phyloP scores from a whole-genome alignment of 2,329 filamentous ascomycete genomes.

The Sporothrix pallida region DNA sequence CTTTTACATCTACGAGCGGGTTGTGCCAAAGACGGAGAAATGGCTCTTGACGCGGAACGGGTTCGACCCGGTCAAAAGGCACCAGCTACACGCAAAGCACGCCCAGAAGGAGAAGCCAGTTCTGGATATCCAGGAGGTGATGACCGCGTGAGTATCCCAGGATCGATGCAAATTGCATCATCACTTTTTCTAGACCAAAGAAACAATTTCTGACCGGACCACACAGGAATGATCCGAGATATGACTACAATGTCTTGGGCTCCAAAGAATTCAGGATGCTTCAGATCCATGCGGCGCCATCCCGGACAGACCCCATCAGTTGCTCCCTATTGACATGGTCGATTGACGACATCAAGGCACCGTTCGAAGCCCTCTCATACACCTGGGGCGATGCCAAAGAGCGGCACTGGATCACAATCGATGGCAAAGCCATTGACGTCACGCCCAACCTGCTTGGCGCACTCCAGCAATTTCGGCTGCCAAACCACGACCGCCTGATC shows the following conservation, averaged over 20 bases:
- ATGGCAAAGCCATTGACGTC: slow-evolving; percentile 1
- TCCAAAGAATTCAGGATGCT: slow-evolving; percentile 8
- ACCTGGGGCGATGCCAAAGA: slow-evolving; percentile 18
- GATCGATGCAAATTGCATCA: background rate
- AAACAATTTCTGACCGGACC: background rate
- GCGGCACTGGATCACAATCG: slow-evolving; percentile 11
- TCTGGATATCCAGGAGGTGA: background rate
- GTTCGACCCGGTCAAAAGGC: background rate
- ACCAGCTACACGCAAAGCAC: background rate
- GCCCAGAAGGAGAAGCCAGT: background rate
- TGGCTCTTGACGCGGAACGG: background rate
- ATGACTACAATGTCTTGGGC: background rate
- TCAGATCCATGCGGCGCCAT: background rate
- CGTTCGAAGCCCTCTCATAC: slow-evolving; percentile 20
- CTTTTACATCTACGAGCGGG: background rate
- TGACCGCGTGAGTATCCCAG: background rate
- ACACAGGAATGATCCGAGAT: background rate
- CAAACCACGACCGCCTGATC: background rate
- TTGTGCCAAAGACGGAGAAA: slow-evolving; percentile 20
- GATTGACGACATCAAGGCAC: background rate
- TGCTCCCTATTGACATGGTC: slow-evolving; percentile 15
- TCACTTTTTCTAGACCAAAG: no score
- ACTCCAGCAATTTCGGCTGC: background rate
- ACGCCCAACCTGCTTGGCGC: slow-evolving; percentile 1
- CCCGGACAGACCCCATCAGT: background rate